A percentile compares a stretch with the other conserved stretches of the same genome.
These are phyloP conservation scores for Magnaporthales sp. DNA, from an alignment of 2,329 filamentous ascomycete species.

Conservation along the genomic window DNA sequence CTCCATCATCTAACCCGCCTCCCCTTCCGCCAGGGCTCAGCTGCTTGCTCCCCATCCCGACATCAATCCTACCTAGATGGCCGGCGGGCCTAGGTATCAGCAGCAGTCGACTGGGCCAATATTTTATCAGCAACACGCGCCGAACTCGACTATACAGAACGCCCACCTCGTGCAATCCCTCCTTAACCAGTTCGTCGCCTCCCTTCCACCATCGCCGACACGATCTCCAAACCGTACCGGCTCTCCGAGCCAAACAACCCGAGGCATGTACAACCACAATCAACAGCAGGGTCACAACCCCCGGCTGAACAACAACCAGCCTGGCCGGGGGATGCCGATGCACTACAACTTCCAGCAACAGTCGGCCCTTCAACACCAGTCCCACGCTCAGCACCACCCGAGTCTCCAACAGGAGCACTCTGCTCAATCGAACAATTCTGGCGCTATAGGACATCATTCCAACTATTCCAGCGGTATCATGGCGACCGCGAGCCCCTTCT, in stretches of 20 bases:
- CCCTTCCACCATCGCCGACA: conserved; percentile 18
- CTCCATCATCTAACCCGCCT: conserved; percentile 2
- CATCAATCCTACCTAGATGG: conserved; percentile 46
- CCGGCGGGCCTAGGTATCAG: conserved; percentile 59
- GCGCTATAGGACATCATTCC: conserved; percentile 50
- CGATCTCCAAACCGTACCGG: conserved; percentile 17
- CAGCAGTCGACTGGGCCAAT: conserved; percentile 46
- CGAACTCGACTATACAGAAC: conserved; percentile 31
- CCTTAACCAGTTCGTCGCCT: conserved; percentile 21
- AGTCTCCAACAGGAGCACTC: conserved; percentile 50
- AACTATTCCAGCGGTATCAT: conserved; percentile 55
- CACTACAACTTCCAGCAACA: conserved; percentile 63
- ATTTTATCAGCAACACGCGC: conserved; percentile 46
- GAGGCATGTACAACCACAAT: conserved; percentile 65
- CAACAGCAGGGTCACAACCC: conserved; percentile 66
- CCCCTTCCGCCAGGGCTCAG: conserved; percentile 3
- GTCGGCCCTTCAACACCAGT: conserved; percentile 51
- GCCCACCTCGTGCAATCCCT: conserved; percentile 22
- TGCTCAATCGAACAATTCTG: conserved; percentile 43
- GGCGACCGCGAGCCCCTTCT: conserved; percentile 54
- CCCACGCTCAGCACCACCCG: conserved; percentile 56
- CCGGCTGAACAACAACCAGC: conserved; percentile 65
- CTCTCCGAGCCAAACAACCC: conserved; percentile 21
- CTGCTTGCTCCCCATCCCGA: conserved; percentile 6
- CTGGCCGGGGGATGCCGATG: conserved; percentile 51